Evolutionary conservation across 148 eudicot genomes (phyloP).

Genomic region (Cornus kousa): DNA sequence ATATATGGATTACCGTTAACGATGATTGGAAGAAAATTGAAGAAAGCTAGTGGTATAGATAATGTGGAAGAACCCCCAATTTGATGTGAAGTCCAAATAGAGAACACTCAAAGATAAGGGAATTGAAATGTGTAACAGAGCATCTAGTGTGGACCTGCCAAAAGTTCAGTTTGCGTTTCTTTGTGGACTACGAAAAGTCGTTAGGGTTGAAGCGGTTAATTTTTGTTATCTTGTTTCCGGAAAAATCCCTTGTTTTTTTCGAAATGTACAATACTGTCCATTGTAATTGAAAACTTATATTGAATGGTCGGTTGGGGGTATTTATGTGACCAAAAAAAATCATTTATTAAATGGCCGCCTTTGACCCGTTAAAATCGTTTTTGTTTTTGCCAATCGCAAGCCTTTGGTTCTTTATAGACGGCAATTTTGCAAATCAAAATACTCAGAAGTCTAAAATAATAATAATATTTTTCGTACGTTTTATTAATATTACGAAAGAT

Average conservation of each 20-base stretch:
- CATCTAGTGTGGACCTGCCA: background rate
- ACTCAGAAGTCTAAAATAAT: too few relatives aligned
- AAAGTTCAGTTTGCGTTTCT: background rate
- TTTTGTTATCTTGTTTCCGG: background rate
- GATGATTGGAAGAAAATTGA: background rate
- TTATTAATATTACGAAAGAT: too few relatives aligned
- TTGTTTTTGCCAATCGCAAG: too few relatives aligned
- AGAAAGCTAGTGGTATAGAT: background rate
- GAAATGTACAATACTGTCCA: background rate
- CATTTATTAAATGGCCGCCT: background rate
- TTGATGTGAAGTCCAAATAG: background rate
- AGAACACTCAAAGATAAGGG: background rate
- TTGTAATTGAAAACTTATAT: background rate
- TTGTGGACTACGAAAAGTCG: background rate
- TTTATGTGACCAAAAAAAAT: background rate
- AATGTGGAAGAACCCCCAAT: background rate
- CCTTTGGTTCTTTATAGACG: too few relatives aligned
- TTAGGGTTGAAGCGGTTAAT: background rate
- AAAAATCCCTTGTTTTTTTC: background rate
- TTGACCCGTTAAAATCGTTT: background rate
- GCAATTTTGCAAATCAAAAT: too few relatives aligned
- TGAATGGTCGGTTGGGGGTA: background rate
- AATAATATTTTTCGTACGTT: too few relatives aligned
- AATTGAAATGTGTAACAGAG: too few relatives aligned
- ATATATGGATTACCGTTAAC: background rate